phyloP scores from a whole-genome alignment of 2,329 filamentous ascomycete species.

The Fusarium avenaceum region DNA sequence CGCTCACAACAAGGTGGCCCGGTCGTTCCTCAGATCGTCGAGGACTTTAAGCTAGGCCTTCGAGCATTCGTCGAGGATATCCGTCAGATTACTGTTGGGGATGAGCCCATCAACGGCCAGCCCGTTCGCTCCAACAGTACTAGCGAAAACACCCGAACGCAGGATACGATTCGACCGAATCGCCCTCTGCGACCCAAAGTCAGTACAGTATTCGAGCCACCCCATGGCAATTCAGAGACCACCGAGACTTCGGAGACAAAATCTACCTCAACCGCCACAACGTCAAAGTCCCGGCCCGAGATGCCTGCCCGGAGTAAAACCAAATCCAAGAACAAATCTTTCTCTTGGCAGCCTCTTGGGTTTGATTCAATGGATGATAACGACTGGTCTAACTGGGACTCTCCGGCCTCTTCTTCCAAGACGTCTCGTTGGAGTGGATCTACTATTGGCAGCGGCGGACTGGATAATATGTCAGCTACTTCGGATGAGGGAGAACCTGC shows the following conservation, averaged over 20 bases:
- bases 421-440: constrained; percentile 75
- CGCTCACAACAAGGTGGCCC: constrained; percentile 60
- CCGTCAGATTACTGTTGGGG: constrained; percentile 93
- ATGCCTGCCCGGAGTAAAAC: constrained; percentile 51
- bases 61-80: constrained; percentile 97
- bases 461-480: constrained; percentile 61
- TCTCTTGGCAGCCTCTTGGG: constrained; percentile 71
- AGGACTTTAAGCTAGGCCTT: constrained; percentile 89
- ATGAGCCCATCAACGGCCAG: constrained; percentile 80
- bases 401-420: constrained; percentile 62
- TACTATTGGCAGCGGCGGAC: constrained; percentile 60
- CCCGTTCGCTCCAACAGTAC: constrained; percentile 39
- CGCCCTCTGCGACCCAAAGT: constrained; percentile 58
- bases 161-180: constrained; percentile 63
- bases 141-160: constrained; percentile 52
- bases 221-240: constrained; percentile 42
- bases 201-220: constrained; percentile 58
- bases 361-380: constrained; percentile 71
- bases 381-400: constrained; percentile 76
- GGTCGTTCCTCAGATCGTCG: constrained; percentile 81
- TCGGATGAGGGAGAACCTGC: constrained; percentile 64
- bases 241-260: constrained; percentile 19
- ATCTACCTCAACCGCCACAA: constrained; percentile 51
- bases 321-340: constrained; percentile 65
- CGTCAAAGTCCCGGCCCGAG: constrained; percentile 50